Percentiles rank a stretch among this genome's conserved stretches.
These are phyloP conservation scores for Parmelia sp. DNA, from an alignment of 495 filamentous ascomycete genomes.

Conservation along the genomic window DNA sequence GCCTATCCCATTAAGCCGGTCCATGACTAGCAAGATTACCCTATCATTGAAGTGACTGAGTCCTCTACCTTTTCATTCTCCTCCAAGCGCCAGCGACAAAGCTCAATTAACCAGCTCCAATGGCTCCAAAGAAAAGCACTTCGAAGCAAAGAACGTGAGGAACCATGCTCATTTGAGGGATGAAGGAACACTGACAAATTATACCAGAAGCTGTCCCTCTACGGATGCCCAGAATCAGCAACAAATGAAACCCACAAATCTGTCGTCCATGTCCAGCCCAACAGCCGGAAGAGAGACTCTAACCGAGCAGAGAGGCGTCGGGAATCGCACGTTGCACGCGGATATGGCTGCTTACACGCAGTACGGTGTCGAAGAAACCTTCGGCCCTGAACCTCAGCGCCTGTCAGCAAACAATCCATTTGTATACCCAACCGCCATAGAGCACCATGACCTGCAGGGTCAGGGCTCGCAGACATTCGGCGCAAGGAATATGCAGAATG, in stretches of 20 bases:
- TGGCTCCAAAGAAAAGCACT: constrained; percentile 2
- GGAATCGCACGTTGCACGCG: neutral
- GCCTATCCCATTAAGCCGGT: too few species aligned
- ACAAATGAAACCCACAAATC: neutral
- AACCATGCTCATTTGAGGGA: neutral
- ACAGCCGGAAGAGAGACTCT: neutral
- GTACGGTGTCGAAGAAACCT: neutral
- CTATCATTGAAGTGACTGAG: neutral
- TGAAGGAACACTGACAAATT: neutral
- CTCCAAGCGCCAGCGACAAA: neutral
- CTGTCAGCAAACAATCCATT: neutral
- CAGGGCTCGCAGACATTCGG: neutral
- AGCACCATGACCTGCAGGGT: constrained; percentile 14
- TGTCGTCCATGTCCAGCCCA: neutral
- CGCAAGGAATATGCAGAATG: constrained; percentile 2
- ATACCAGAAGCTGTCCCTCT: constrained; percentile 7
- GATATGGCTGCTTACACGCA: constrained; percentile 8
- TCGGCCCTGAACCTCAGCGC: neutral
- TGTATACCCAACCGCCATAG: neutral
- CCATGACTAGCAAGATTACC: neutral
- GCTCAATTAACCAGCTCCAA: neutral
- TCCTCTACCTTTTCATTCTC: neutral
- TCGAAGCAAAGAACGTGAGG: constrained; percentile 6
- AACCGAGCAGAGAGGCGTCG: neutral
- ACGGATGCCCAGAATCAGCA: neutral